phyloP scores from a whole-genome alignment of 306 rosid genomes.

The Canavalia gladiata region DNA sequence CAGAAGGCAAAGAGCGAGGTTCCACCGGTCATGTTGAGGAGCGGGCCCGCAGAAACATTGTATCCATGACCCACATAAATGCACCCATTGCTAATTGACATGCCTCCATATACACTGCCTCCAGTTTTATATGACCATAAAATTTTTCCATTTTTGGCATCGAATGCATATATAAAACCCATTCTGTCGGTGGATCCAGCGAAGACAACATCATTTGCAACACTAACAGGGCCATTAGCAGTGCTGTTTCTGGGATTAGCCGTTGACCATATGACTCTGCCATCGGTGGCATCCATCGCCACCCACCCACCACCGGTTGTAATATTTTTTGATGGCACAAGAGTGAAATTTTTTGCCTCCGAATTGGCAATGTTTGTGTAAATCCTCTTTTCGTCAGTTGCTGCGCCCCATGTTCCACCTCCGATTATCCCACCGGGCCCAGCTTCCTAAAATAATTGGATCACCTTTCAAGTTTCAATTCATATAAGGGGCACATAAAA shows the following conservation, averaged over 20 bases:
- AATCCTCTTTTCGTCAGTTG: constrained; percentile 64
- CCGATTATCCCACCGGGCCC: constrained; percentile 67
- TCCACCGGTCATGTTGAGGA: no score
- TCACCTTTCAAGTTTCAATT: no score
- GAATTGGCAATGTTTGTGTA: constrained; percentile 71
- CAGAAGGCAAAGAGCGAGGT: no score
- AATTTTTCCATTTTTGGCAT: constrained; percentile 55
- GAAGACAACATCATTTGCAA: constrained; percentile 70
- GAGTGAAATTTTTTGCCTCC: constrained; percentile 61
- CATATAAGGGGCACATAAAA: no score
- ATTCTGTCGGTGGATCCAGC: constrained; percentile 57
- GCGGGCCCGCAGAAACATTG: background rate
- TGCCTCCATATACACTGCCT: constrained; percentile 68
- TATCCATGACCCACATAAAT: constrained; percentile 69
- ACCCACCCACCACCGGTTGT: constrained; percentile 78
- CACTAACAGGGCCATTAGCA: constrained; percentile 61
- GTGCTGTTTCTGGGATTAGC: constrained; percentile 52
- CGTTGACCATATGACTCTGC: constrained; percentile 63
- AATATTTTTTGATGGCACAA: constrained; percentile 54
- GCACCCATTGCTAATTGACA: constrained; percentile 66
- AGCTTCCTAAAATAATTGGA: constrained; percentile 52
- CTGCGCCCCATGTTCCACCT: constrained; percentile 75
- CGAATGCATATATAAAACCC: constrained; percentile 65
- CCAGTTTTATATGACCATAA: constrained; percentile 67
- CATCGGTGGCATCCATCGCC: constrained; percentile 62